These are phyloP conservation scores for Xylariaceae sp. DNA, from an alignment of 2,329 filamentous ascomycete genomes.

Conservation along the genomic window DNA sequence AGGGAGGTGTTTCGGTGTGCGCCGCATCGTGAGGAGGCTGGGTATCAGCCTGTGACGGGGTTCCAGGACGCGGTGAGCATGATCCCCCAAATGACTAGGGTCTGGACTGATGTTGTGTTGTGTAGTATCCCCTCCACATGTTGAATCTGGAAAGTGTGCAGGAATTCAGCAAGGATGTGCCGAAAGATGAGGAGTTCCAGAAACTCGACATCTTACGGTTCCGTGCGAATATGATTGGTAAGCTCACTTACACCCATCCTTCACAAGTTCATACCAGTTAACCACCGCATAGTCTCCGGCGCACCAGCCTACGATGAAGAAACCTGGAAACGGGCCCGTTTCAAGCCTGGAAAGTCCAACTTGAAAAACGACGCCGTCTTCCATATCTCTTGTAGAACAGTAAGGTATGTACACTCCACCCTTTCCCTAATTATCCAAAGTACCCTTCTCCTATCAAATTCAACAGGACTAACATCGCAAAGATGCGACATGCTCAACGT, in stretches of 20 bases:
- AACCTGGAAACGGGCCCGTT: slow-evolving; percentile 57
- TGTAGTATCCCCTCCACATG: slow-evolving; percentile 63
- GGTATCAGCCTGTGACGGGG: slow-evolving; percentile 60
- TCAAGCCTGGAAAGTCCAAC: slow-evolving; percentile 45
- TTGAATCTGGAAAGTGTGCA: slow-evolving; percentile 60
- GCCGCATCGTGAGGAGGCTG: slow-evolving; percentile 51
- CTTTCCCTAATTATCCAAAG: background rate
- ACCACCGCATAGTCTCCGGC: slow-evolving; percentile 49
- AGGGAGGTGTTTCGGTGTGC: slow-evolving; percentile 58
- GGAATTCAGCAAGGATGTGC: slow-evolving; percentile 53
- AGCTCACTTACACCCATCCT: slow-evolving; percentile 18
- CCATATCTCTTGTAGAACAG: slow-evolving; percentile 59
- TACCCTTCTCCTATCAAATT: background rate
- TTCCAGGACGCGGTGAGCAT: slow-evolving; percentile 63
- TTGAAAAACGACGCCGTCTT: slow-evolving; percentile 42
- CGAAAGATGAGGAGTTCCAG: slow-evolving; percentile 43
- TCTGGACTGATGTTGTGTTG: slow-evolving; percentile 1
- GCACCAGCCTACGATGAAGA: slow-evolving; percentile 63
- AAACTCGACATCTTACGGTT: slow-evolving; percentile 59
- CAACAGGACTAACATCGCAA: slow-evolving; percentile 5
- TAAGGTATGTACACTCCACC: slow-evolving; percentile 41
- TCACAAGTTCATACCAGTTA: background rate
- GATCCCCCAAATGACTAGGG: slow-evolving; percentile 8
- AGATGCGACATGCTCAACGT: slow-evolving; percentile 68
- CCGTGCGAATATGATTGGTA: slow-evolving; percentile 66